Conservation (phyloP, 2,329 filamentous ascomycete genomes). For the Dothistroma septosporum region DNA sequence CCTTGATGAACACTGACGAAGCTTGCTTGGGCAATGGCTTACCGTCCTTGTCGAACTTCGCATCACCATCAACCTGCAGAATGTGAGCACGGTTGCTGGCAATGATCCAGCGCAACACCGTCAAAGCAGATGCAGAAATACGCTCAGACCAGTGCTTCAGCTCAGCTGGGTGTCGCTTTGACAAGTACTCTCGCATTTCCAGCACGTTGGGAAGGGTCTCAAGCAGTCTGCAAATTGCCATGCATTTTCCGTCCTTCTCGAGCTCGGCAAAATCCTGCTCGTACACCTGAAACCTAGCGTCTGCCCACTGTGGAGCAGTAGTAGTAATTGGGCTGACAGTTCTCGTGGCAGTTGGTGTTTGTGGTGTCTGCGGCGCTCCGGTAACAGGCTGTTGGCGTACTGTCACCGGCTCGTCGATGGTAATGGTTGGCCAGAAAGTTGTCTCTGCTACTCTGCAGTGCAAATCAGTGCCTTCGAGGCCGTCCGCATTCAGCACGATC, state of each 20-base stretch:
- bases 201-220: conserved; percentile 59
- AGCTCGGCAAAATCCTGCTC: conserved; percentile 57
- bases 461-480: conserved; percentile 24
- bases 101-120: conserved; percentile 78
- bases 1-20: conserved; percentile 10
- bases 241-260: conserved; percentile 42
- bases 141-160: conserved; percentile 53
- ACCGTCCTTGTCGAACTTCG: not conserved
- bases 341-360: conserved; percentile 13
- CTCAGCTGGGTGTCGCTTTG: conserved; percentile 36
- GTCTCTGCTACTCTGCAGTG: conserved; percentile 52
- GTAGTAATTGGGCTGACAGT: conserved; percentile 16
- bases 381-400: conserved; percentile 4
- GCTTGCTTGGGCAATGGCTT: conserved; percentile 12
- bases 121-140: conserved; percentile 62
- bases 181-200: conserved; percentile 53
- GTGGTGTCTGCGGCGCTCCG: not conserved
- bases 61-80: conserved; percentile 60
- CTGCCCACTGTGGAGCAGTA: conserved; percentile 28
- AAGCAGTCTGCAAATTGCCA: conserved; percentile 51
- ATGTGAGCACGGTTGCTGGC: conserved; percentile 87
- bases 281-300: conserved; percentile 45
- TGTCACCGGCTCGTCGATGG: conserved; percentile 28
- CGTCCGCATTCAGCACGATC: conserved; percentile 40
- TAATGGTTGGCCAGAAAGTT: conserved; percentile 43